These are phyloP conservation scores for Blastosporella zonata DNA, from an alignment of 1,284 basidiomycete species.

Conservation along the genomic window DNA sequence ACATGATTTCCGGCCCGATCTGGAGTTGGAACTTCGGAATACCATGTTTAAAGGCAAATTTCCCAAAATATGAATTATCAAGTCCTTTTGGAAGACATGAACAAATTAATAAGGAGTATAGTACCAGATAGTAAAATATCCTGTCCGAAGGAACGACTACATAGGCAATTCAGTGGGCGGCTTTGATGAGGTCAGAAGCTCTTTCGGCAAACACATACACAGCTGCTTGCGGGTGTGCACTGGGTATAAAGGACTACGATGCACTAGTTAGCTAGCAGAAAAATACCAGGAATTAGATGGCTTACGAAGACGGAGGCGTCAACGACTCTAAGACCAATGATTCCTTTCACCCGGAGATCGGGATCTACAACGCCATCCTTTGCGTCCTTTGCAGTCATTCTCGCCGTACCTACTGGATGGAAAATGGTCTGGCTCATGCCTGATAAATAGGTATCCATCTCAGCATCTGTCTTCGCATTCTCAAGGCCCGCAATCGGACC, in stretches of 20 bases:
- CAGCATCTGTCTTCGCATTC: slow-evolving; percentile 17
- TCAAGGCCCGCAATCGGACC: slow-evolving; percentile 11
- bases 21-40: no score
- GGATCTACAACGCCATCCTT: slow-evolving; percentile 15
- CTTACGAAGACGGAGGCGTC: slow-evolving; percentile 20
- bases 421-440: slow-evolving; percentile 15
- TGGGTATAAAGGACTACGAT: slow-evolving; percentile 24
- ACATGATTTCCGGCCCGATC: background rate
- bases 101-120: no score
- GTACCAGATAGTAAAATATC: no score
- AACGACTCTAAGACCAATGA: slow-evolving; percentile 17
- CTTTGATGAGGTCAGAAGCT: slow-evolving; percentile 25
- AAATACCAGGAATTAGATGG: background rate
- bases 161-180: background rate
- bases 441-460: slow-evolving; percentile 19
- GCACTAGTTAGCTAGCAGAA: background rate
- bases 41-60: no score
- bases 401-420: slow-evolving; percentile 22
- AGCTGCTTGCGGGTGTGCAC: slow-evolving; percentile 22
- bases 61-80: no score
- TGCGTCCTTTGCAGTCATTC: slow-evolving; percentile 19
- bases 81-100: no score
- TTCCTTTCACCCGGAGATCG: slow-evolving; percentile 14
- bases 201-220: slow-evolving; percentile 26
- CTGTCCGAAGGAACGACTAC: no score